phyloP scores from a whole-genome alignment of 345 rosid species.

The Sisymbrium altissimum region DNA sequence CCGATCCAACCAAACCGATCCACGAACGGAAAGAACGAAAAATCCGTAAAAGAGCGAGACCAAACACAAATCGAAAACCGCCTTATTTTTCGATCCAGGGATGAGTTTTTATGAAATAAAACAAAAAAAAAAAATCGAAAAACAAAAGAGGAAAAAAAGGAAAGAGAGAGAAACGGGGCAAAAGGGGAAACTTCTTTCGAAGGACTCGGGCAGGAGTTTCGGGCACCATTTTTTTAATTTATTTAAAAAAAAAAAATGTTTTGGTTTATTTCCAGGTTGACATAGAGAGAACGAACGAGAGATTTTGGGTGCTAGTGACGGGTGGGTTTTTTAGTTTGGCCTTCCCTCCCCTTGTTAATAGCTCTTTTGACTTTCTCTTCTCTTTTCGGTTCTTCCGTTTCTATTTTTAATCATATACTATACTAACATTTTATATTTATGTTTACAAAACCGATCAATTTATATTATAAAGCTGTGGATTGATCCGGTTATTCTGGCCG shows the following conservation, averaged over 20 bases:
- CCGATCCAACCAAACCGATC: constrained; percentile 21
- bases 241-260: no score
- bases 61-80: constrained; percentile 19
- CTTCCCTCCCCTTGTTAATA: no score
- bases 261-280: not conserved
- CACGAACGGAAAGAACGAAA: constrained; percentile 20
- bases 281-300: not conserved
- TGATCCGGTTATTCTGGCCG: not conserved
- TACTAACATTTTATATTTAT: no score
- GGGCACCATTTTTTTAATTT: constrained; percentile 30
- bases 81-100: constrained; percentile 27
- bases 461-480: not conserved
- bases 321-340: not conserved
- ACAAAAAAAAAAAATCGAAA: not conserved
- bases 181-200: constrained; percentile 29
- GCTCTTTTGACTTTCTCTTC: not conserved
- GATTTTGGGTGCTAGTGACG: not conserved
- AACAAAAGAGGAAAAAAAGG: constrained; percentile 18
- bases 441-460: not conserved
- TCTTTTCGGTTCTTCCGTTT: not conserved
- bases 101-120: not conserved
- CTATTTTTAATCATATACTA: not conserved
- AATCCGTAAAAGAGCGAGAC: constrained; percentile 35
- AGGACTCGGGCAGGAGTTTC: constrained; percentile 32
- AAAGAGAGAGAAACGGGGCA: constrained; percentile 28